Conservation (phyloP, 306 rosid species). For the Citrullus mucosospermus region DNA sequence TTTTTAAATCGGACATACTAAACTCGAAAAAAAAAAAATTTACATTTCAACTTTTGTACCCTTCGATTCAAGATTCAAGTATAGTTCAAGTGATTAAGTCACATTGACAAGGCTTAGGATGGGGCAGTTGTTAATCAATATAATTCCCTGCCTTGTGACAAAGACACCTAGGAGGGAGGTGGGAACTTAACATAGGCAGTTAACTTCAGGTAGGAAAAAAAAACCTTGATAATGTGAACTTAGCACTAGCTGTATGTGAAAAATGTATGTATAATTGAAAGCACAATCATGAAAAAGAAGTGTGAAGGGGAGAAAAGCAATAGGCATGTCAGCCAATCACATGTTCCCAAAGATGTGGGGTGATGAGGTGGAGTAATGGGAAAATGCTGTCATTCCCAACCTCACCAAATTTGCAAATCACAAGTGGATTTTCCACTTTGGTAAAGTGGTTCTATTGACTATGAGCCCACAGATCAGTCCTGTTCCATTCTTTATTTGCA, state of each 20-base stretch:
- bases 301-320: neutral
- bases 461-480: neutral
- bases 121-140: neutral
- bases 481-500: neutral
- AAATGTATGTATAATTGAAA: neutral
- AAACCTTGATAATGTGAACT: neutral
- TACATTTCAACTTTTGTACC: no score
- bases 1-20: no score
- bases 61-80: no score
- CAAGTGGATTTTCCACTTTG: neutral
- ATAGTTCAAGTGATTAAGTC: no score
- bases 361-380: neutral
- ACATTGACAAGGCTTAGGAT: no score
- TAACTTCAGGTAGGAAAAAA: neutral
- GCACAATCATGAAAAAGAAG: neutral
- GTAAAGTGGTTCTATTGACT: neutral
- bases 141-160: neutral
- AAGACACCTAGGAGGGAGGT: neutral
- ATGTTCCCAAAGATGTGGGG: neutral
- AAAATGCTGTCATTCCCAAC: neutral
- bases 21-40: no score
- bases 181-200: neutral
- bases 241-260: neutral
- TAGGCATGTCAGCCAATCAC: neutral
- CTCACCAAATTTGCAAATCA: neutral